A percentile compares a stretch with the other conserved stretches of the same genome.
These are phyloP conservation scores for Sphagnum fallax DNA, from an alignment of 228 moss, liverwort and hornwort genomes.

Conservation along the genomic window DNA sequence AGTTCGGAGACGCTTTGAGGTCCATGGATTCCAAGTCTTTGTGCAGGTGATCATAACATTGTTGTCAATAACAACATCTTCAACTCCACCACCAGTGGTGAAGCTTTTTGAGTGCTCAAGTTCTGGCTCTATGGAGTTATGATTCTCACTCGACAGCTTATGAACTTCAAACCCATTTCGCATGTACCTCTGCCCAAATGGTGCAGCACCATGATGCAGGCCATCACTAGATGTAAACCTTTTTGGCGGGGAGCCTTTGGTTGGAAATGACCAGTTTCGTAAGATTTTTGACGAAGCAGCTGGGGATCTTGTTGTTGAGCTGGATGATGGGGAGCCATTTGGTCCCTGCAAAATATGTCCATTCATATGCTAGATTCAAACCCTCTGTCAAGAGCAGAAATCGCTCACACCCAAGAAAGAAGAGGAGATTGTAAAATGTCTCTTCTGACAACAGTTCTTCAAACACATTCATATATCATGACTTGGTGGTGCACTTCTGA, in stretches of 20 bases:
- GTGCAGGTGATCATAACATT: no score
- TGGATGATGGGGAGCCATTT: constrained; percentile 15
- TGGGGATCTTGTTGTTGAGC: constrained; percentile 6
- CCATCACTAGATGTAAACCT: constrained; percentile 8
- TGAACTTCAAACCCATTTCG: constrained; percentile 16
- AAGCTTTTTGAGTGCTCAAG: no score
- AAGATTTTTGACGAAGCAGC: constrained; percentile 14
- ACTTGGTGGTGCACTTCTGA: no score
- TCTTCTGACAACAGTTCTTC: no score
- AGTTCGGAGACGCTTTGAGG: no score
- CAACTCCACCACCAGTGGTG: constrained; percentile 8
- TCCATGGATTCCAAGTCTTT: no score
- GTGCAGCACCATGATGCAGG: constrained; percentile 9
- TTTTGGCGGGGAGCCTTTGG: constrained; percentile 12
- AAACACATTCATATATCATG: no score
- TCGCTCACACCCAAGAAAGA: no score
- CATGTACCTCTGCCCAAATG: constrained; percentile 14
- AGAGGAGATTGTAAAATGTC: no score
- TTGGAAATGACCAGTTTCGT: constrained; percentile 27
- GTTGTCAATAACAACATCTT: constrained; percentile 15
- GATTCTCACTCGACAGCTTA: constrained; percentile 18
- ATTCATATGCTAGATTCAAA: no score
- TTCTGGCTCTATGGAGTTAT: constrained; percentile 9
- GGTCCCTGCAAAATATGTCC: constrained; percentile 4
- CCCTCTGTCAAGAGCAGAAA: no score